Conservation (phyloP, 2,329 filamentous ascomycete genomes). For the Mollisia scopiformis region DNA sequence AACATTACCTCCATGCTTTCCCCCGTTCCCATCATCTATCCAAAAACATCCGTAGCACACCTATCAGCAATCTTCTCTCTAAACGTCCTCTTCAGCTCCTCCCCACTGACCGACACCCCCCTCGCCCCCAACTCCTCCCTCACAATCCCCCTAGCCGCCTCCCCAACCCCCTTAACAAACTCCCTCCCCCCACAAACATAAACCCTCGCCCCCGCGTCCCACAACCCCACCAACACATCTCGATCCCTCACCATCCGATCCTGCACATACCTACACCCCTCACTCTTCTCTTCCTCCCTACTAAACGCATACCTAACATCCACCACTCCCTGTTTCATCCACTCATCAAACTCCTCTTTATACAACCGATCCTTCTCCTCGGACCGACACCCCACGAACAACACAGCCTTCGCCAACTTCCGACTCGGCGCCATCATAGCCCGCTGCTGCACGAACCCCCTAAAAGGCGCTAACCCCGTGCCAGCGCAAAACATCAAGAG, state of each 20-base stretch:
- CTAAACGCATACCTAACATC: constrained; percentile 14
- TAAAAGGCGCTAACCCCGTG: neutral
- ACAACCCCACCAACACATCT: constrained; percentile 33
- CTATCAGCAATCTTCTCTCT: neutral
- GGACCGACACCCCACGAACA: constrained; percentile 10
- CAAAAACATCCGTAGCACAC: constrained; percentile 2
- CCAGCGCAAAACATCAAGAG: constrained; percentile 33
- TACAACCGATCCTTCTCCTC: constrained; percentile 29
- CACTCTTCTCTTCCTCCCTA: constrained; percentile 1
- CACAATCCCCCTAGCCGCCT: neutral
- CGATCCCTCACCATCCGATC: constrained; percentile 12
- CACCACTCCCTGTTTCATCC: constrained; percentile 12
- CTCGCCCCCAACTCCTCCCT: neutral
- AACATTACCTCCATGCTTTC: neutral
- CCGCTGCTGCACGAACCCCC: constrained; percentile 41
- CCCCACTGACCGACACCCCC: neutral
- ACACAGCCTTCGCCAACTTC: neutral
- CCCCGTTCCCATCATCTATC: neutral
- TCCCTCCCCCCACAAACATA: constrained; percentile 7
- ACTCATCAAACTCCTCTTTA: constrained; percentile 5
- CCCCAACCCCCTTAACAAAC: neutral
- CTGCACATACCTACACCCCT: constrained; percentile 15
- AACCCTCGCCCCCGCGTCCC: neutral
- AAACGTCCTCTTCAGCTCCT: neutral
- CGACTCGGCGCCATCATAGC: constrained; percentile 41